Evolutionary conservation across 495 filamentous ascomycete species (phyloP), one percentile per base, ranked within the genome.

Genomic region (Pyronema omphalodes): DNA sequence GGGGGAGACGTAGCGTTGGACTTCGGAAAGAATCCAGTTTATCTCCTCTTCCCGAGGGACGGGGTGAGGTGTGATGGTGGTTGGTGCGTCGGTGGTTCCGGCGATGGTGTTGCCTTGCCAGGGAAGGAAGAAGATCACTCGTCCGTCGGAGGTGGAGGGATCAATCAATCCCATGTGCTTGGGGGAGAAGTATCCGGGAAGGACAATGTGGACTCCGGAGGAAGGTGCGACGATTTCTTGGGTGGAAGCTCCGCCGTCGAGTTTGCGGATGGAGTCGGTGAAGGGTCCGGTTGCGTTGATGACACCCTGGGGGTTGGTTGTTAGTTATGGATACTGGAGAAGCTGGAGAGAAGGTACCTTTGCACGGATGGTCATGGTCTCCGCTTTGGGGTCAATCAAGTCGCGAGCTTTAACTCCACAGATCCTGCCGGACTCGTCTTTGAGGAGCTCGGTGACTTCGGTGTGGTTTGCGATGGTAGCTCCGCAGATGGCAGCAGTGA

Each of bases 71-170:
- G 78, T 77, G 52, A 98, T 82, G 17, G 71, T 69, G n/a, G 85
- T 83, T 6, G 88, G 83, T 17, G 85, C 82, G 60, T 98, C 91
- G 7, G 91, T 98, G 15, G 91, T 98, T 57, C 91, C 91, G 18
- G 91, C 91, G 62, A 98, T 96, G 29, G 91, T 98, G 70, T 98
- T 98, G 46, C 91, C 91, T 70, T 96, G 89, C 91, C 91, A 98
- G 14, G 91, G 91, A 33, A 98, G 77, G 77, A 98, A 98, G 80
- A 98, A 98, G 61, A 96, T 95, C 40, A 98, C 91, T 62, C 91
- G 77, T 14, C 91, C 91, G 65, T 98, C 91, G 0, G 89, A 95
- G 0, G 91, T 96, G 8, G 77, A 78, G 0, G 91, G 91, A 60
- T 98, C 91, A 63, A 98, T 93, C 39, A 98, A 73, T 54, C 41